Evolutionary conservation across 2,329 filamentous ascomycete genomes (phyloP), one percentile per base, ranked within the genome.

Genomic region (Alternaria conjuncta): DNA sequence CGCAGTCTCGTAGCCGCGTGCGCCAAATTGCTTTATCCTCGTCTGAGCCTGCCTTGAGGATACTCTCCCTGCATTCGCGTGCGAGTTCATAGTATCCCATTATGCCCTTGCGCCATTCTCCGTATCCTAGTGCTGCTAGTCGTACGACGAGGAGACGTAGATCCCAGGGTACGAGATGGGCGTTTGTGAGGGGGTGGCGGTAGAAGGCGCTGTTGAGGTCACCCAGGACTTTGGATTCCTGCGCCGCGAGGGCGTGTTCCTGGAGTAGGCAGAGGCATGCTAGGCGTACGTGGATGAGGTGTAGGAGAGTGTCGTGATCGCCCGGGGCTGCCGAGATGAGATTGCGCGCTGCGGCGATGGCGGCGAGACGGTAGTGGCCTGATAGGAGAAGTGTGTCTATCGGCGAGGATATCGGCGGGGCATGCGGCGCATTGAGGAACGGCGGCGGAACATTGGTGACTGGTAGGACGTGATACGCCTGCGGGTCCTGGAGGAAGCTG

Each of bases 41-140:
- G 55, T 86, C 84, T 10, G 86, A 85, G 6, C 73, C 11, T 70
- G 79, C 73, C 26, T 60, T 76, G 51, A 58, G 80, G 6, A 92
- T 83, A 60, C 86, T 85, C 3, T 84, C 82, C 18, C 94, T 85
- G 3, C 92, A 93, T 78, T 97, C 93, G 9, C 92, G 82, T 0
- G 90, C 94, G 3, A 98, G 86, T 66, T 97, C 94, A 76, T 97
- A 97, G 77, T 97, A 93, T 47, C 92, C 92, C 85, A 96, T 95
- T 61, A 99, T 90, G 4, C 92, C 92, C 65, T 94, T 87, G 5
- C 95, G 86, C 54, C 90, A 88, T 79, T 99, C 96, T 5, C 90
- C 90, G 67, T 96, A 96, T 1, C 93, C 93, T 49, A 97, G 87
- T 0, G 92, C 93, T 70, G 97, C 93, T 20, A 98, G 85, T 2